Evolutionary conservation across 2,329 filamentous ascomycete species (phyloP).

Genomic region (Aureobasidium namibiae): DNA sequence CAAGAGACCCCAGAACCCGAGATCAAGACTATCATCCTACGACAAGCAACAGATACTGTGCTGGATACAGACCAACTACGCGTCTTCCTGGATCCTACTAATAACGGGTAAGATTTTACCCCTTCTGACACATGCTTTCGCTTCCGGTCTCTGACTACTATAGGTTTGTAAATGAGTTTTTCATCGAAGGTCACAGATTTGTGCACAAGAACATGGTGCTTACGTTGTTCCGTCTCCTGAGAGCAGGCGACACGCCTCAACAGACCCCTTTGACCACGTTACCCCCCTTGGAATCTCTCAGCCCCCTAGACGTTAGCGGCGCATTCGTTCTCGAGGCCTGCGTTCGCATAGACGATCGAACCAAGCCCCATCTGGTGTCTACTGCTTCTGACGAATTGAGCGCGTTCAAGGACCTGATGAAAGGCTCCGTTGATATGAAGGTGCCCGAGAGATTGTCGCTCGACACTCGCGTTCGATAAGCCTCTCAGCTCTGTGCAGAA

Average conservation of each 20-base stretch:
- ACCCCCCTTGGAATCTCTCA: conserved; percentile 38
- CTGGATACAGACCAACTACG: neutral
- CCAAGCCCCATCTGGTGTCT: conserved; percentile 46
- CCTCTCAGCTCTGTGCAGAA: neutral
- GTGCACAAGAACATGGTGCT: conserved; percentile 51
- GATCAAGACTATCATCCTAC: conserved; percentile 14
- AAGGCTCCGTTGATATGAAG: conserved; percentile 48
- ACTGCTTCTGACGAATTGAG: conserved; percentile 47
- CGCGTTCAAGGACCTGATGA: conserved; percentile 47
- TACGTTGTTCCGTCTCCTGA: conserved; percentile 47
- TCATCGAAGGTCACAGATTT: conserved; percentile 49
- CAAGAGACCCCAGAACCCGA: conserved; percentile 16
- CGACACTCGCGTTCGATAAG: conserved; percentile 51
- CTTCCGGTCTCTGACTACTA: conserved; percentile 18
- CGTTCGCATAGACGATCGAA: conserved; percentile 48
- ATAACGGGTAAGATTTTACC: neutral
- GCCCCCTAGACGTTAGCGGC: conserved; percentile 47
- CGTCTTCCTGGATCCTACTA: conserved; percentile 2
- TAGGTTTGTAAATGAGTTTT: conserved; percentile 50
- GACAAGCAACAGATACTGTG: conserved; percentile 8
- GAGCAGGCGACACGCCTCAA: conserved; percentile 26
- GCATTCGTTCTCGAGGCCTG: conserved; percentile 51
- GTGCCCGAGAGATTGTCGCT: conserved; percentile 51
- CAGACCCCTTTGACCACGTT: conserved; percentile 28
- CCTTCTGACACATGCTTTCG: neutral